Base-by-base conservation (phyloP, 129 eudicot genomes). In the Heracleum sosnowskyi region DNA sequence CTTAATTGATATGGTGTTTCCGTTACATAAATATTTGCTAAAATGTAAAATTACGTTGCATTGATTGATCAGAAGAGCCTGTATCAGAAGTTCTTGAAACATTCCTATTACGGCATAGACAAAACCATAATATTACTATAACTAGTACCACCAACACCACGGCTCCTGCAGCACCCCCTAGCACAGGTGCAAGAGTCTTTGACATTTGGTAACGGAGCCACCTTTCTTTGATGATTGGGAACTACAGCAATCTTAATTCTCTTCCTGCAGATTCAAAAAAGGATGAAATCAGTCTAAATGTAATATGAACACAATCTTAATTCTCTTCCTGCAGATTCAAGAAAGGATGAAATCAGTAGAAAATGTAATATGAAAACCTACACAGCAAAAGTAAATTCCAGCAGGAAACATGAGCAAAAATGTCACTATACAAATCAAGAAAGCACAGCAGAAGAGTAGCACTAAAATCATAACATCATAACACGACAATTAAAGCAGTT, bases 101-200 rank as follows among this genome's bases (percentile, higher is more conserved):
- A 68, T 84, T 87, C 81, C 95, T 85, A 81, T 79, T 82, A 66
- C 81, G 90, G 79, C 86, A 86, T 11, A 87, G 51, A 82, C 90
- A 93, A 74, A 87, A 89, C 97, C 97, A 91, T 69, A 91, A 74
- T 46, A 90, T 73, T 20, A 91, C 70, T 46, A 91, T 77, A 60
- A 88, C 79, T 57, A 93, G 73, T 63, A 87, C 95, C 79, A 89
- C 80, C 83, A 93, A 89, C 79, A 86, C 95, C 90, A 87, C 88
- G 79, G 91, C 97, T 91, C 98, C 98, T 87, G 97, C 98, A 91
- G 95, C 97, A 83, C 97, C 98, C 79, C 98, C 98, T 35, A 93
- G 79, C 79, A 91, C 85, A 76, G 94, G 97, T 89, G 98, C 98
- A 91, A 91, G 97, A 91, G 91, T 79, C 92, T 78, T 89, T 86